Evolutionary conservation across 2,329 filamentous ascomycete genomes (phyloP).

Genomic region (Colletotrichum sublineola): DNA sequence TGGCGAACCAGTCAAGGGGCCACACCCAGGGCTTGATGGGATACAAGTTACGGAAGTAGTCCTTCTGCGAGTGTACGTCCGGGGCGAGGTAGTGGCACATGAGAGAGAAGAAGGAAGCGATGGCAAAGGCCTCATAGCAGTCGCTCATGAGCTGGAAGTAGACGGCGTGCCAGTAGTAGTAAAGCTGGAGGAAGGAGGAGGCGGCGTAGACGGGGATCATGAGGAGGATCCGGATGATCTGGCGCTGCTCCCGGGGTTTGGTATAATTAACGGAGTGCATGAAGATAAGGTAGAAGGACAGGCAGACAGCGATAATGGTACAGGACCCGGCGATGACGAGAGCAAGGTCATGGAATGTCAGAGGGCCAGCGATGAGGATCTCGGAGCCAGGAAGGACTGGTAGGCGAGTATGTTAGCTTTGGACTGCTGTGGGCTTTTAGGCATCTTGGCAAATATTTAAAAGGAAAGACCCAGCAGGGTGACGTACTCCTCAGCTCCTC

Average conservation of each 20-base stretch:
- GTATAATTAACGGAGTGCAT: constrained; percentile 73
- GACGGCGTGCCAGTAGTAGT: constrained; percentile 81
- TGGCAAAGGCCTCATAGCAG: constrained; percentile 91
- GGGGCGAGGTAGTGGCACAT: constrained; percentile 85
- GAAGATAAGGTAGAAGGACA: constrained; percentile 69
- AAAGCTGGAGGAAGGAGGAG: constrained; percentile 79
- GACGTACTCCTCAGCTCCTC: constrained; percentile 59
- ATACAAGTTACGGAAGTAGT: constrained; percentile 79
- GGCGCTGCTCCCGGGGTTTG: constrained; percentile 70
- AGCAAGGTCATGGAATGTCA: constrained; percentile 69
- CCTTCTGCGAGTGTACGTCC: constrained; percentile 83
- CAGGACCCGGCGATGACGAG: constrained; percentile 64
- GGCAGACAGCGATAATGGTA: constrained; percentile 63
- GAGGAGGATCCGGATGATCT: constrained; percentile 88
- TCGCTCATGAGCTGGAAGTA: constrained; percentile 87
- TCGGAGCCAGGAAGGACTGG: constrained; percentile 61
- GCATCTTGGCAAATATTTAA: too few relatives aligned
- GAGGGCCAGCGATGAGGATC: constrained; percentile 58
- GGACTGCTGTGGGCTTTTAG: not conserved
- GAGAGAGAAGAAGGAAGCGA: constrained; percentile 87
- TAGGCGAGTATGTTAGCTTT: constrained; percentile 16
- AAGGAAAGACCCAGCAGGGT: not conserved
- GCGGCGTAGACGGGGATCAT: constrained; percentile 88
- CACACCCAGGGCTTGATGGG: constrained; percentile 80
- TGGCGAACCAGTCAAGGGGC: constrained; percentile 78